Percentiles rank a stretch among this genome's conserved stretches.
Conservation (phyloP, 73 alveolate species). For the Symbiodinium natans region DNA sequence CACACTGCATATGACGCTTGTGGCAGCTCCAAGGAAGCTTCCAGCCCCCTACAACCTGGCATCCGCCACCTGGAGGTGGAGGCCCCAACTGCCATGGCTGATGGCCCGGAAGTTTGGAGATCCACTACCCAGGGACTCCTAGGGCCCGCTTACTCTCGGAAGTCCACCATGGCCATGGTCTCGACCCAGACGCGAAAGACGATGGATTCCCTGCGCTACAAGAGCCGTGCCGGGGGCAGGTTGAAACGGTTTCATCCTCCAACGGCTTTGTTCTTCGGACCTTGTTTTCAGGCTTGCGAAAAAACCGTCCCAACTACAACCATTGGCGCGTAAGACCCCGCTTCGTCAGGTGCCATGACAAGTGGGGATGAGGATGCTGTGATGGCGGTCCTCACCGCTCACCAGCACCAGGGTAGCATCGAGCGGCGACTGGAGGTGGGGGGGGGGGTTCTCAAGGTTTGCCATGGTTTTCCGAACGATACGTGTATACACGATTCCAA, state of each 20-base stretch:
- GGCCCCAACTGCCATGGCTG: no score
- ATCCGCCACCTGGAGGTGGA: not conserved
- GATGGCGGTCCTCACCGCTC: slow-evolving; percentile 4
- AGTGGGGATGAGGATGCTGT: not conserved
- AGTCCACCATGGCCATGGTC: slow-evolving; percentile 3
- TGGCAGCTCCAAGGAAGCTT: no score
- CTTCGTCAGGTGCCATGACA: not conserved
- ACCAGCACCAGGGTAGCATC: not conserved
- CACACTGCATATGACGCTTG: no score
- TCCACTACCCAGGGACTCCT: not conserved
- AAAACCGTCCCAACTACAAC: no score
- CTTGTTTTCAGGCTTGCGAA: no score
- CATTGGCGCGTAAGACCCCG: not conserved
- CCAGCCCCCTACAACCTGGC: not conserved
- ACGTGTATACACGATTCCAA: no score
- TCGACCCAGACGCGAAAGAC: not conserved
- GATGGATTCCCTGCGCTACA: not conserved
- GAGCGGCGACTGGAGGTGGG: not conserved
- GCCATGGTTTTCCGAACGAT: no score
- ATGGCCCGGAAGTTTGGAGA: not conserved
- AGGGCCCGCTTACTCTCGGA: not conserved
- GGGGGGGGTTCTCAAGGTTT: no score
- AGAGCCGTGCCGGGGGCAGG: not conserved
- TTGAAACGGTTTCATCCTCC: not conserved
- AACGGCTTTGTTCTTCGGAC: no score